phyloP scores from a whole-genome alignment of 169 alveolate genomes.

The Eimeria sp. region DNA sequence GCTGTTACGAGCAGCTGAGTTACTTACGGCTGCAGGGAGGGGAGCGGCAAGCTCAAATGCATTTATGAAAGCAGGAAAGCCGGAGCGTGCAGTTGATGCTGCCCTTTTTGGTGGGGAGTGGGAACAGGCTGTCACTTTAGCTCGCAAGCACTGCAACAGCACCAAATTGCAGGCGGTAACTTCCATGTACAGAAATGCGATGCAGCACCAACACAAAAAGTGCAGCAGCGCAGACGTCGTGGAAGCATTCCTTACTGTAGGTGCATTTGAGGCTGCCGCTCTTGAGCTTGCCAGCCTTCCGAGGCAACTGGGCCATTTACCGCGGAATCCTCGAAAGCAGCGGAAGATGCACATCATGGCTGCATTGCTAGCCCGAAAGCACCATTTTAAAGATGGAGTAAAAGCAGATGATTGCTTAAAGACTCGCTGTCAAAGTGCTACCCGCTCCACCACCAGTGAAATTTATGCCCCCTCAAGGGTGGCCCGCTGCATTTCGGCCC shows the following conservation, averaged over 20 bases:
- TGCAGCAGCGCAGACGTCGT: background rate
- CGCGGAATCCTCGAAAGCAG: conserved; percentile 26
- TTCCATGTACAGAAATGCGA: background rate
- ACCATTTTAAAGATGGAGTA: background rate
- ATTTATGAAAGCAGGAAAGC: conserved; percentile 36
- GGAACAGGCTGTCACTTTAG: conserved; percentile 36
- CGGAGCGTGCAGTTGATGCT: conserved; percentile 57
- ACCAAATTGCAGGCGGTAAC: conserved; percentile 23
- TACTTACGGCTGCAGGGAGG: conserved; percentile 62
- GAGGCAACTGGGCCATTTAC: background rate
- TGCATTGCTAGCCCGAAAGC: conserved; percentile 33
- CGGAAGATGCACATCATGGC: conserved; percentile 58
- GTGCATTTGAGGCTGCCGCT: conserved; percentile 58
- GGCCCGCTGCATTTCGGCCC: background rate
- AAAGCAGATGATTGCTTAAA: background rate
- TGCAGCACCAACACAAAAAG: conserved; percentile 32
- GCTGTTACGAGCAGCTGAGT: conserved; percentile 48
- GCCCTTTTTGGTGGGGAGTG: conserved; percentile 56
- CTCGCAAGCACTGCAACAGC: conserved; percentile 50
- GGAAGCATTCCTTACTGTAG: conserved; percentile 20
- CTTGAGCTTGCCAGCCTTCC: conserved; percentile 26
- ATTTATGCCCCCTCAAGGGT: background rate
- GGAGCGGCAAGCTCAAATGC: conserved; percentile 48
- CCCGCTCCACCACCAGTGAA: conserved; percentile 15
- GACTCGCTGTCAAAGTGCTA: background rate